These are phyloP conservation scores for Zymoseptoria ardabiliae DNA, from an alignment of 2,329 filamentous ascomycete genomes.

Conservation along the genomic window DNA sequence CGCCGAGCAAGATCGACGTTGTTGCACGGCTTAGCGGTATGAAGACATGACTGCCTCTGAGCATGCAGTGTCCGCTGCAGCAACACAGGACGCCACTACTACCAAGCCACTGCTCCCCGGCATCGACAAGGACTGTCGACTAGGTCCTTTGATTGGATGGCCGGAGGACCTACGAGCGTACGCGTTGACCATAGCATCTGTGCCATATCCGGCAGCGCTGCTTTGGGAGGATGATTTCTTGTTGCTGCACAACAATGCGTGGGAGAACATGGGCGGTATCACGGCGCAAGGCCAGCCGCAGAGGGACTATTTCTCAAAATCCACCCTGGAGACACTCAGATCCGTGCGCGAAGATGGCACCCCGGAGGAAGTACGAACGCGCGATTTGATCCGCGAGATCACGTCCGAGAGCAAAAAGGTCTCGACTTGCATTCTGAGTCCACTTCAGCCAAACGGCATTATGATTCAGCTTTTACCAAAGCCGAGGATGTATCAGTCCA, in stretches of 20 bases:
- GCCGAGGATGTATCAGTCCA: conserved; percentile 9
- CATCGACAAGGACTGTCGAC: conserved; percentile 12
- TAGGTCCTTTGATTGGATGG: conserved; percentile 33
- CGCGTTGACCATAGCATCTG: conserved; percentile 30
- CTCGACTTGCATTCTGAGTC: conserved; percentile 20
- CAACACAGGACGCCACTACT: not conserved
- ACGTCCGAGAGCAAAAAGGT: conserved; percentile 2
- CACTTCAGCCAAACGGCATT: conserved; percentile 15
- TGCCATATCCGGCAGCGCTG: conserved; percentile 36
- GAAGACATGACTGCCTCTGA: not conserved
- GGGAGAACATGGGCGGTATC: conserved; percentile 30
- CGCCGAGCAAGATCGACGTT: not conserved
- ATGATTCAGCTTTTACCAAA: conserved; percentile 19
- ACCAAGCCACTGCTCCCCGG: conserved; percentile 9
- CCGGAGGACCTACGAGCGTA: conserved; percentile 24
- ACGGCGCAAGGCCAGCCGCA: conserved; percentile 31
- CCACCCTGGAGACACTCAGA: conserved; percentile 30
- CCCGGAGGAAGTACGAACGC: conserved; percentile 14
- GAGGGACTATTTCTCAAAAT: conserved; percentile 26
- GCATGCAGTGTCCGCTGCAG: not conserved
- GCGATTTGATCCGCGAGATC: conserved; percentile 11
- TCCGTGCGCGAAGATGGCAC: conserved; percentile 25
- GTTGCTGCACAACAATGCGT: conserved; percentile 37
- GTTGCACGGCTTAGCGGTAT: not conserved
- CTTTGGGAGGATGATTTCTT: conserved; percentile 36